A percentile compares a stretch with the other conserved stretches of the same genome.
Conservation (phyloP, 257 asterid species). For the Solanum dulcamara region DNA sequence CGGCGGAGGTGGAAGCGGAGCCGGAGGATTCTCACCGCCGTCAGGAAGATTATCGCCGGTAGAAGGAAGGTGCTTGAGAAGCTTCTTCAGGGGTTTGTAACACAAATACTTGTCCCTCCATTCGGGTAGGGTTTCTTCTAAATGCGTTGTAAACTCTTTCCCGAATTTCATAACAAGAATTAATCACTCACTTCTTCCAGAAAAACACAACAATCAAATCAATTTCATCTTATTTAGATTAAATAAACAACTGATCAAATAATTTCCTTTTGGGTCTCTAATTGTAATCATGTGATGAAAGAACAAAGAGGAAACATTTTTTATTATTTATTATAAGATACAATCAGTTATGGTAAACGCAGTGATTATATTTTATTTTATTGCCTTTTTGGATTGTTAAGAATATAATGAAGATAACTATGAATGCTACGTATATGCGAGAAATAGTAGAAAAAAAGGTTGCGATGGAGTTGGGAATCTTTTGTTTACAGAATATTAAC, state of each 20-base stretch:
- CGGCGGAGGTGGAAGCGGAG: slow-evolving; percentile 19
- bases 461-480: not conserved
- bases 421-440: not conserved
- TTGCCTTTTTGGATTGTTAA: not conserved
- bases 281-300: not conserved
- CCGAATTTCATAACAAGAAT: slow-evolving; percentile 63
- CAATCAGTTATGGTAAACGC: not conserved
- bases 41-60: not conserved
- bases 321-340: not conserved
- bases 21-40: slow-evolving; percentile 9
- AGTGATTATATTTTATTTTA: not conserved
- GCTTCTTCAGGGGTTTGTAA: slow-evolving; percentile 82
- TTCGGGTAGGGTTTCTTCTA: slow-evolving; percentile 76
- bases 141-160: slow-evolving; percentile 54
- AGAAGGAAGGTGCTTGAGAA: slow-evolving; percentile 47
- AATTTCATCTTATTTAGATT: not conserved
- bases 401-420: not conserved
- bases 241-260: not conserved
- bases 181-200: not conserved
- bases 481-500: not conserved
- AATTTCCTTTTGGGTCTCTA: not conserved
- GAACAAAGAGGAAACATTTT: not conserved
- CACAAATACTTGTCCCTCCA: slow-evolving; percentile 87
- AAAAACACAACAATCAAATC: not conserved
- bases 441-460: not conserved